Evolutionary conservation across 768 basidiomycete species (phyloP).

Genomic region (Lactarius trivialis): DNA sequence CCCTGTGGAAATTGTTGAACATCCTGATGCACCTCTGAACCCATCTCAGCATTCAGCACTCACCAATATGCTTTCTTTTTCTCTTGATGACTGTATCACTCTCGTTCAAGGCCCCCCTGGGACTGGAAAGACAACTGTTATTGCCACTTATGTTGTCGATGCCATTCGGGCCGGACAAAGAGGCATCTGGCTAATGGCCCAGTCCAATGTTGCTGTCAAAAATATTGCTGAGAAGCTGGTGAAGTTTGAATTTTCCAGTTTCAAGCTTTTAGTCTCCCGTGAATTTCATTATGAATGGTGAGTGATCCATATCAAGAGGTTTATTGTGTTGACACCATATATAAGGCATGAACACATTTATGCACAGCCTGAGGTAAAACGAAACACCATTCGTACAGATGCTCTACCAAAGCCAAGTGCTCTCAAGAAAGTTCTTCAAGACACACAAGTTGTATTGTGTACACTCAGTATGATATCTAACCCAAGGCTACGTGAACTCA

Average conservation of each 20-base stretch:
- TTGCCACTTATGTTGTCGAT: constrained; percentile 31
- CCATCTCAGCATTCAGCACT: constrained; percentile 36
- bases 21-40: constrained; percentile 32
- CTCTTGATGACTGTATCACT: constrained; percentile 32
- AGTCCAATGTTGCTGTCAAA: constrained; percentile 84
- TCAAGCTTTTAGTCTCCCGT: constrained; percentile 62
- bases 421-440: constrained; percentile 32
- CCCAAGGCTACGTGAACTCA: constrained; percentile 20
- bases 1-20: constrained; percentile 21
- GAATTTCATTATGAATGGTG: constrained; percentile 66
- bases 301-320: constrained; percentile 24
- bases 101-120: constrained; percentile 33
- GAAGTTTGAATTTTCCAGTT: constrained; percentile 44
- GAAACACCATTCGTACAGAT: constrained; percentile 48
- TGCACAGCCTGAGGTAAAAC: constrained; percentile 34
- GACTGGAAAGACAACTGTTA: constrained; percentile 30
- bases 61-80: constrained; percentile 33
- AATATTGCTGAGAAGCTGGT: constrained; percentile 82
- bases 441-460: constrained; percentile 58
- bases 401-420: constrained; percentile 25
- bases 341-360: constrained; percentile 81
- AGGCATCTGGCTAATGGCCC: constrained; percentile 74
- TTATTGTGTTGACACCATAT: constrained; percentile 1
- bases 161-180: constrained; percentile 24
- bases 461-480: constrained; percentile 73